These are phyloP conservation scores for Tolypocladium sp. DNA, from an alignment of 2,329 filamentous ascomycete species.

Conservation along the genomic window DNA sequence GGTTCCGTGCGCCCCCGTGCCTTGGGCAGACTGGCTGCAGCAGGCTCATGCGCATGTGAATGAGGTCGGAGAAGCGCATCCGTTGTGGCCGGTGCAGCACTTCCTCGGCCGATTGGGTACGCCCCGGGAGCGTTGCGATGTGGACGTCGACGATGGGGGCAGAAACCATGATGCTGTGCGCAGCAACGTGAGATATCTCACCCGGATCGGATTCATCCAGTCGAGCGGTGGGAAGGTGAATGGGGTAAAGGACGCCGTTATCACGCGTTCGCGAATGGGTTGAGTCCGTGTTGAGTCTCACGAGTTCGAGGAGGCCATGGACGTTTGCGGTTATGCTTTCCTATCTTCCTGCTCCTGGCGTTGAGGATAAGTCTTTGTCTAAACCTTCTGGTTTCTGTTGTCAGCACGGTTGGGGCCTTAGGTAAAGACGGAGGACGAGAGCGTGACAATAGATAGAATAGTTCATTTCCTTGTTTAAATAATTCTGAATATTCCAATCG, in stretches of 20 bases:
- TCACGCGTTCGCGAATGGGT: neutral
- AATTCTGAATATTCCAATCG: too few relatives aligned
- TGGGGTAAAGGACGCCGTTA: neutral
- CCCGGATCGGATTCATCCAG: slow-evolving; percentile 27
- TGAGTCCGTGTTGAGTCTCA: too few relatives aligned
- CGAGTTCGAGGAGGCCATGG: too few relatives aligned
- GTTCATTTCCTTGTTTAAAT: too few relatives aligned
- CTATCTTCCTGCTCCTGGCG: too few relatives aligned
- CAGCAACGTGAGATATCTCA: slow-evolving; percentile 7
- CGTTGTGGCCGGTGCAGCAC: slow-evolving; percentile 14
- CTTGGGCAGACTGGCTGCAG: slow-evolving; percentile 8
- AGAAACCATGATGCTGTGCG: slow-evolving; percentile 1
- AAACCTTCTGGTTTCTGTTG: too few relatives aligned
- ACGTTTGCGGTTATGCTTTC: too few relatives aligned
- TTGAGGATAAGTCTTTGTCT: too few relatives aligned
- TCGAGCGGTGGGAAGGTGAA: too few relatives aligned
- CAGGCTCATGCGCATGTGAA: slow-evolving; percentile 1
- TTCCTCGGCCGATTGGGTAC: slow-evolving; percentile 9
- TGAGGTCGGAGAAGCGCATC: slow-evolving; percentile 7
- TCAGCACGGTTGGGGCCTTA: too few relatives aligned
- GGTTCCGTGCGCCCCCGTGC: slow-evolving; percentile 4
- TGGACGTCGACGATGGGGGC: neutral
- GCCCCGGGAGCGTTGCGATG: neutral
- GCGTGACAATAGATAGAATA: too few relatives aligned
- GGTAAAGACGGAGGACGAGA: too few relatives aligned